Evolutionary conservation across 163 green algal species (phyloP), one percentile per base, ranked within the genome.

Genomic region (Scenedesmus sp.): DNA sequence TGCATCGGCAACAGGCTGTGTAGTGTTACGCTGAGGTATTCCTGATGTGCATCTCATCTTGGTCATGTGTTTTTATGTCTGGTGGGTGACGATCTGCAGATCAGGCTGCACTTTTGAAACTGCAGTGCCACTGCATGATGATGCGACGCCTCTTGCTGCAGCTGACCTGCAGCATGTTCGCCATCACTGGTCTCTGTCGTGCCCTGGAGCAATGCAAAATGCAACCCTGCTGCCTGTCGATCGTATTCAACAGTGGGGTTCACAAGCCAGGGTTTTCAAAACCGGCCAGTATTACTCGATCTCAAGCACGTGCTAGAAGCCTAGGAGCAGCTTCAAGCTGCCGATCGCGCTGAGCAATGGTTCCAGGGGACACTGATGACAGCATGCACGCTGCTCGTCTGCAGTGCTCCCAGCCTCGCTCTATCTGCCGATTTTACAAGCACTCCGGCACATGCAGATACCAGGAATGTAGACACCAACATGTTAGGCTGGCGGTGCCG

Each of bases 381-480:
- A 37, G 46, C 30, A 86, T 86, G 81, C 40, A 73, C 26, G 81
- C 46, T 86, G 81, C 61, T 26, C 46, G 46, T 44, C 15, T 44
- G 22, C 59, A 59, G 46, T 37, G 61, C 46, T 72, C 61, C n/a
- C 68, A 51, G 35, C 35, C 46, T 35, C 35, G 46, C 43, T 76
- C 82, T 13, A 80, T 88, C 26, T 88, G 83, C 56, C 24, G 46
- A 59, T 88, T 81, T 18, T 88, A 88, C 35, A 33, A 44, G 37
- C 46, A 79, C 37, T 61, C 56, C 4, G 83, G 83, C 22, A 88
- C 56, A 7, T 88, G 83, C 22, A 79, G 83, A 53, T 88, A 81
- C 20, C 53, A 49, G 20, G 15, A 59, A 81, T 88, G 83, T 37
- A 35, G 30, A 26, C 26, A 56, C 1, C 40, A 68, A 4, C 83